These are phyloP conservation scores for Coemansia sp. DNA, from an alignment of 192 early-diverging fungal genomes.

Conservation along the genomic window DNA sequence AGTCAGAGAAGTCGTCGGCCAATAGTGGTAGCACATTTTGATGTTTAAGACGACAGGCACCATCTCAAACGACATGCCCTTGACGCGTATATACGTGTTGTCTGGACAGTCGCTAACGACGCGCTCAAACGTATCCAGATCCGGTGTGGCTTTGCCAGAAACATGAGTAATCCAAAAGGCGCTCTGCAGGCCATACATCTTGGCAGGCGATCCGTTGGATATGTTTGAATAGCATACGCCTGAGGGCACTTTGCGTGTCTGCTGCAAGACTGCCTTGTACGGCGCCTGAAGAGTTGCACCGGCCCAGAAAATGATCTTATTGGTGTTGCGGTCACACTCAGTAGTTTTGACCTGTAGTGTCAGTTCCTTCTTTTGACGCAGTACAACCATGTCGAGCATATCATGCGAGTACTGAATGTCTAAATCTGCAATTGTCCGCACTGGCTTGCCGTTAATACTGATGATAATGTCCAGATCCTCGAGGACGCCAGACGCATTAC, in stretches of 20 bases:
- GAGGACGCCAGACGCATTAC: constrained; percentile 55
- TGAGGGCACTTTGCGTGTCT: constrained; percentile 60
- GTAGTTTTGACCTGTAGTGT: constrained; percentile 64
- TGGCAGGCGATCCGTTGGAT: constrained; percentile 63
- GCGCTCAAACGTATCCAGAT: constrained; percentile 61
- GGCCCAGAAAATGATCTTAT: constrained; percentile 76
- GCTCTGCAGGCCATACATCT: constrained; percentile 55
- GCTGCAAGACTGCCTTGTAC: constrained; percentile 66
- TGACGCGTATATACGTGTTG: constrained; percentile 49
- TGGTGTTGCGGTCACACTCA: constrained; percentile 56
- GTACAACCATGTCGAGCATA: constrained; percentile 54
- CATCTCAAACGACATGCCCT: constrained; percentile 24
- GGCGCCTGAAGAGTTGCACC: constrained; percentile 77
- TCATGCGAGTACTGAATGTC: constrained; percentile 56
- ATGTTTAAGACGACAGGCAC: constrained; percentile 63
- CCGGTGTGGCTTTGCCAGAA: constrained; percentile 56
- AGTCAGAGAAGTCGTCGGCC: constrained; percentile 60
- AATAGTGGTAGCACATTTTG: constrained; percentile 72
- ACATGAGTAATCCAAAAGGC: constrained; percentile 69
- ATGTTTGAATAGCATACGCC: constrained; percentile 65
- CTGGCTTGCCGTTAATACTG: constrained; percentile 62
- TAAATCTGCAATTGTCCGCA: constrained; percentile 61
- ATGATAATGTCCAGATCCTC: constrained; percentile 68
- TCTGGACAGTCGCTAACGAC: constrained; percentile 58
- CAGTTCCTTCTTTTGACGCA: constrained; percentile 73